Conservation (phyloP, 1,139 yeast species). For the Hansenula sp. region DNA sequence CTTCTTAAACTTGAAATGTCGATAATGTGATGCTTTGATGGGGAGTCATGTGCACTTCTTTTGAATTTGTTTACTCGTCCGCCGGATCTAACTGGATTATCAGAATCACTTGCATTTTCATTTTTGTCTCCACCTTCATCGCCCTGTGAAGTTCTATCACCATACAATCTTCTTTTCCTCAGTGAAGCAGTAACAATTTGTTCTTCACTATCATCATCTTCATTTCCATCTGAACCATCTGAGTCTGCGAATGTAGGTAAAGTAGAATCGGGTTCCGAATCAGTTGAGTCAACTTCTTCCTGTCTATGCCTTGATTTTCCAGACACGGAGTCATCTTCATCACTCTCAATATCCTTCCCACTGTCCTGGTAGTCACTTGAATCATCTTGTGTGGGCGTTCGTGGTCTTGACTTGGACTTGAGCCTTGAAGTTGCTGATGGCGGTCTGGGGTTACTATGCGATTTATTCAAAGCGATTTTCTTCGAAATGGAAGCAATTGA, state of each 20-base stretch:
- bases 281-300: neutral
- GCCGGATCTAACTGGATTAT: constrained; percentile 5
- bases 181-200: neutral
- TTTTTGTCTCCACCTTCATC: neutral
- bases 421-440: neutral
- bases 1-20: constrained; percentile 14
- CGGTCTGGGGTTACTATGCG: neutral
- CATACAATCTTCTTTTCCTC: neutral
- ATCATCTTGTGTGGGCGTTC: constrained; percentile 11
- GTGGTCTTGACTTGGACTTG: neutral
- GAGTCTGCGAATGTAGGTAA: neutral
- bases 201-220: constrained; percentile 7
- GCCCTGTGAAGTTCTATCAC: constrained; percentile 9
- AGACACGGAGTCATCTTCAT: constrained; percentile 12
- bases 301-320: neutral
- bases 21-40: constrained; percentile 13
- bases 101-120: neutral
- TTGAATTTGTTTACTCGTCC: constrained; percentile 12
- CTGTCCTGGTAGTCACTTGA: constrained; percentile 23
- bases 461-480: constrained; percentile 6
- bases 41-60: constrained; percentile 7
- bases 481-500: constrained; percentile 11
- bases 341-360: constrained; percentile 25
- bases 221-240: constrained; percentile 9
- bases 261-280: constrained; percentile 2